Evolutionary conservation across 495 filamentous ascomycete species (phyloP), one percentile per base, ranked within the genome.

Genomic region (Penicillium daleae): DNA sequence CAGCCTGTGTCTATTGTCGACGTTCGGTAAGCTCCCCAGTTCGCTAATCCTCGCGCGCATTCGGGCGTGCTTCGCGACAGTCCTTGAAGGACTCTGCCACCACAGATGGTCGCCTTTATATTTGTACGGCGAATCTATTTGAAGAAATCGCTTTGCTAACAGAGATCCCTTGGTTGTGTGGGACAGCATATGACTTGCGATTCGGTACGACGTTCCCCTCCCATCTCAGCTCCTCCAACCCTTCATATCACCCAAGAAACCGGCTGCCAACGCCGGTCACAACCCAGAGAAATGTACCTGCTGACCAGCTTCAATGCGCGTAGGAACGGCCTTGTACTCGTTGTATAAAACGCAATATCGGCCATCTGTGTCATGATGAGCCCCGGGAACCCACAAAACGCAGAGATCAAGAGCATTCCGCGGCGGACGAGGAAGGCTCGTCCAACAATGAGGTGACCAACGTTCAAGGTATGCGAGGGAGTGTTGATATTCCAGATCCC

Each of bases 161-260:
- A 61, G 55, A 69, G 60, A 51, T 24, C 26, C 62, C 68, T 73
- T 76, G 69, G 66, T 77, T 74, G 67, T 65, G 76, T 78, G 71
- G 75, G 78, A 80, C 80, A 96, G 91, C 95, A 99, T 89, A 99
- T 99, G 95, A 98, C 96, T 76, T 99, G 95, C 86, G 96, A 99
- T 86, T 90, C 93, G 83, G 93, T 97, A 94, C 86, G 92, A 87
- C 78, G 71, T 77, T 73, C 76, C 75, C 75, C 67, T 75, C 64
- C 74, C 71, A 68, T 76, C 53, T 57, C 33, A 67, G n/a, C 62
- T 61, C 60, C 24, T 68, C 52, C 61, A 33, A 37, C 32, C 32
- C 31, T 29, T 22, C 46, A 21, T 21, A 56, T 66, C 54, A 60
- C 60, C 66, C 65, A 68, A 70, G 67, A 64, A 69, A 70, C 68